Percentiles rank a stretch among this genome's conserved stretches.
These are phyloP conservation scores for Lithohypha guttulata DNA, from an alignment of 2,329 filamentous ascomycete genomes.

Conservation along the genomic window DNA sequence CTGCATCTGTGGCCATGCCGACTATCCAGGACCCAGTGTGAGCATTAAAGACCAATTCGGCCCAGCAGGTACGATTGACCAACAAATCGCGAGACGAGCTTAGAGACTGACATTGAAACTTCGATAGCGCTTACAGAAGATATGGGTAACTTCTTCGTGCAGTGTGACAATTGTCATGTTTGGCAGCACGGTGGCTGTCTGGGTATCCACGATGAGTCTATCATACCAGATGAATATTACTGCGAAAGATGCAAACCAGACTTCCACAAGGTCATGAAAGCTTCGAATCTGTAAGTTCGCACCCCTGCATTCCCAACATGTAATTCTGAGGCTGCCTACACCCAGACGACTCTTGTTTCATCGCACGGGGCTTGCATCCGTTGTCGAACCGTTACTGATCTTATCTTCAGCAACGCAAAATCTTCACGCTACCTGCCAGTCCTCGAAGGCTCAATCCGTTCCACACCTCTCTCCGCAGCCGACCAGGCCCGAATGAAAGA, in stretches of 20 bases:
- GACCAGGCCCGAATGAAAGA: constrained; percentile 29
- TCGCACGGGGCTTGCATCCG: not conserved
- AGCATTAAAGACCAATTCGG: constrained; percentile 21
- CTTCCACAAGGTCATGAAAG: constrained; percentile 71
- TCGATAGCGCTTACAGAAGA: constrained; percentile 57
- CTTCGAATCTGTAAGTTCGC: constrained; percentile 68
- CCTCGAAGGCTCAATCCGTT: constrained; percentile 37
- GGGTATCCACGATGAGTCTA: constrained; percentile 87
- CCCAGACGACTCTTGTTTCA: not conserved
- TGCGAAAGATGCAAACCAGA: constrained; percentile 92
- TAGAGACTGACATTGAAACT: constrained; percentile 42
- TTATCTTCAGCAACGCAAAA: constrained; percentile 39
- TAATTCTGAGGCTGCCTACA: too few species aligned
- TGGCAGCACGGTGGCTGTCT: constrained; percentile 97
- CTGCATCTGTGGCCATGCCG: constrained; percentile 87
- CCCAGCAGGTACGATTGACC: constrained; percentile 43
- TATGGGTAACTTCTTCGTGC: constrained; percentile 87
- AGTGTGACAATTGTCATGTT: constrained; percentile 95
- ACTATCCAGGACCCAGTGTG: constrained; percentile 65
- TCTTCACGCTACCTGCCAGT: constrained; percentile 56
- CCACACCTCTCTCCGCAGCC: constrained; percentile 33
- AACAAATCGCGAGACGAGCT: constrained; percentile 44
- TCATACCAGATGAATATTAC: constrained; percentile 93
- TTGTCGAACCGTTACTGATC: constrained; percentile 7
- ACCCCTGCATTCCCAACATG: too few species aligned